Evolutionary conservation across 2,329 filamentous ascomycete species (phyloP).

Genomic region (Cytospora piceicola): DNA sequence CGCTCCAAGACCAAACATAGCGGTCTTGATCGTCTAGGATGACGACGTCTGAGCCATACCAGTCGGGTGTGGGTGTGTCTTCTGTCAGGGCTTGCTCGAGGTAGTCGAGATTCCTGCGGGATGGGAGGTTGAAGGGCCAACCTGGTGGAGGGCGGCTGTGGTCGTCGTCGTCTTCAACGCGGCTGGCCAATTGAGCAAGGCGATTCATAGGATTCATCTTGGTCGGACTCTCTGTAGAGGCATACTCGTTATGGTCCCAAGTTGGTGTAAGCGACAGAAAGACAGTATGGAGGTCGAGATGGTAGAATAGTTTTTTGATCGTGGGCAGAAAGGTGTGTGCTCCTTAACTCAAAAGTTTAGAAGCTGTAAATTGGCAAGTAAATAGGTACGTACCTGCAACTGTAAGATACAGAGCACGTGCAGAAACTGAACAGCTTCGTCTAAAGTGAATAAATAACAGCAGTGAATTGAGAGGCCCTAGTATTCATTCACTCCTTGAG

Average conservation of each 20-base stretch:
- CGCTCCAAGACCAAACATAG: too few species aligned
- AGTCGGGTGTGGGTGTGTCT: background rate
- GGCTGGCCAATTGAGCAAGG: background rate
- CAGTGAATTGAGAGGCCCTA: background rate
- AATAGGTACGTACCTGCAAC: background rate
- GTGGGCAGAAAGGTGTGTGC: background rate
- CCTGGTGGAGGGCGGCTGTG: too few species aligned
- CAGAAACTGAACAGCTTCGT: background rate
- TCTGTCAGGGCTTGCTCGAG: constrained; percentile 10
- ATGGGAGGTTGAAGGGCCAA: background rate
- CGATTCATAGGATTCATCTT: background rate
- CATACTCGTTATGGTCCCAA: constrained; percentile 25
- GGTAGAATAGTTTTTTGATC: background rate
- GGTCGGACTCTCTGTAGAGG: background rate
- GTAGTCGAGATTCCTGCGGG: background rate
- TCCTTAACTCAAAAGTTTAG: background rate
- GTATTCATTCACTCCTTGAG: background rate
- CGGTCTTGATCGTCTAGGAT: background rate
- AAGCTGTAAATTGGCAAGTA: background rate
- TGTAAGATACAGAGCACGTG: background rate
- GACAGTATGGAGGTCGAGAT: background rate
- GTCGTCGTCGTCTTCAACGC: background rate
- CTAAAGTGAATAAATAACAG: background rate
- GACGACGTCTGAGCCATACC: background rate
- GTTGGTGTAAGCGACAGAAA: background rate